Conservation (phyloP, 257 asterid genomes). For the Ligustrum vulgare region DNA sequence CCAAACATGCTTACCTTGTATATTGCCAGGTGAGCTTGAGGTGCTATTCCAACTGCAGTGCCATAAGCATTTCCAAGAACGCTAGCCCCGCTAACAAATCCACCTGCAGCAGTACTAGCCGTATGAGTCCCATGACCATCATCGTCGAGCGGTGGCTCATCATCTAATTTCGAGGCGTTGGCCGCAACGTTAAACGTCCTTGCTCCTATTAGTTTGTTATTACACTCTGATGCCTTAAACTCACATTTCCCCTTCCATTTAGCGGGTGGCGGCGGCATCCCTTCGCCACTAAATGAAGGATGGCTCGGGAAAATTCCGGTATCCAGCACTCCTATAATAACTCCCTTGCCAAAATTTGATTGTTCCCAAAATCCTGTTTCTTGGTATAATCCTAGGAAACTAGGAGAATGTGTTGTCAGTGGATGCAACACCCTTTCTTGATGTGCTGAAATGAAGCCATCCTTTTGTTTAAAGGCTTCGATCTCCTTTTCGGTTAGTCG, state of each 20-base stretch:
- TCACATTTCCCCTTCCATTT: constrained; percentile 45
- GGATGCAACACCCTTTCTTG: constrained; percentile 23
- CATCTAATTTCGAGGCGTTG: not conserved
- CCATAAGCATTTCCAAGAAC: constrained; percentile 25
- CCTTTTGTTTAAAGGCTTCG: constrained; percentile 21
- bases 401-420: constrained; percentile 39
- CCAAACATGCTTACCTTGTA: constrained; percentile 22
- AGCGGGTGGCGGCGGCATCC: constrained; percentile 37
- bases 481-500: constrained; percentile 23
- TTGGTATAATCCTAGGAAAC: constrained; percentile 34
- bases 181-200: constrained; percentile 24
- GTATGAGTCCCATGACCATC: constrained; percentile 34
- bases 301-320: constrained; percentile 33
- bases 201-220: constrained; percentile 32
- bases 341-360: constrained; percentile 31
- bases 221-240: constrained; percentile 4
- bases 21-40: constrained; percentile 32
- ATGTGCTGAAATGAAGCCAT: constrained; percentile 26
- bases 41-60: constrained; percentile 33
- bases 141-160: constrained; percentile 20
- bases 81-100: constrained; percentile 16
- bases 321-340: constrained; percentile 34
- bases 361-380: constrained; percentile 30
- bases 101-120: constrained; percentile 25
- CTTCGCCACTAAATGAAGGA: constrained; percentile 36